Evolutionary conservation across 345 rosid genomes (phyloP).

Genomic region (Erodium maritimum): DNA sequence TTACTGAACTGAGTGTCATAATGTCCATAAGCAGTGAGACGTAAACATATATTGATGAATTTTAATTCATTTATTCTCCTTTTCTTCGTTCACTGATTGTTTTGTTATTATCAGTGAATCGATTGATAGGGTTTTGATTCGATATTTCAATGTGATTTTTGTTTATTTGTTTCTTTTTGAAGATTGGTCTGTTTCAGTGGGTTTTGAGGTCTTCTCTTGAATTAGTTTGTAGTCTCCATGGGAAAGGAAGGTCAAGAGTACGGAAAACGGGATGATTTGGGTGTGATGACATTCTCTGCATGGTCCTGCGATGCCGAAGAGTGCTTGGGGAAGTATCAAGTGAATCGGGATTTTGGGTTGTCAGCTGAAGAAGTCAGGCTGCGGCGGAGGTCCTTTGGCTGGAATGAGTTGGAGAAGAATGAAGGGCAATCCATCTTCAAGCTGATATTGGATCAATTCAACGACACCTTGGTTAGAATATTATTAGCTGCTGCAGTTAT

Average conservation of each 20-base stretch:
- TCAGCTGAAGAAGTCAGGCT: slow-evolving; percentile 41
- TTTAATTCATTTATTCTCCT: too few relatives aligned
- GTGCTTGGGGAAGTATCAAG: slow-evolving; percentile 48
- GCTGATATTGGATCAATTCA: slow-evolving; percentile 69
- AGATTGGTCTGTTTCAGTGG: background rate
- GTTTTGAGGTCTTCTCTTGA: background rate
- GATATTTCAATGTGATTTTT: background rate
- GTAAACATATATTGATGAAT: background rate
- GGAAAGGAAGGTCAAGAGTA: slow-evolving; percentile 51
- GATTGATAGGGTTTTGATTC: background rate
- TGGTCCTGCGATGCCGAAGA: slow-evolving; percentile 56
- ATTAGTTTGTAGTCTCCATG: too few relatives aligned
- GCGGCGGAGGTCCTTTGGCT: slow-evolving; percentile 42
- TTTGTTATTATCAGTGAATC: background rate
- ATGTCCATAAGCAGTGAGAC: background rate
- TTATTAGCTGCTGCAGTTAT: slow-evolving; percentile 63
- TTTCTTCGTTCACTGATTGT: too few relatives aligned
- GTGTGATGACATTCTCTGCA: slow-evolving; percentile 36
- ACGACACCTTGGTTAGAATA: slow-evolving; percentile 77
- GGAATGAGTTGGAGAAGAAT: slow-evolving; percentile 74
- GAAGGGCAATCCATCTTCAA: slow-evolving; percentile 52
- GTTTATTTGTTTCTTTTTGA: background rate
- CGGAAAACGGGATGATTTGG: slow-evolving; percentile 18
- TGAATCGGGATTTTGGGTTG: slow-evolving; percentile 36
- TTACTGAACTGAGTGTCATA: background rate